These are phyloP conservation scores for Aspergillus udagawae DNA, from an alignment of 2,329 filamentous ascomycete genomes.

Conservation along the genomic window DNA sequence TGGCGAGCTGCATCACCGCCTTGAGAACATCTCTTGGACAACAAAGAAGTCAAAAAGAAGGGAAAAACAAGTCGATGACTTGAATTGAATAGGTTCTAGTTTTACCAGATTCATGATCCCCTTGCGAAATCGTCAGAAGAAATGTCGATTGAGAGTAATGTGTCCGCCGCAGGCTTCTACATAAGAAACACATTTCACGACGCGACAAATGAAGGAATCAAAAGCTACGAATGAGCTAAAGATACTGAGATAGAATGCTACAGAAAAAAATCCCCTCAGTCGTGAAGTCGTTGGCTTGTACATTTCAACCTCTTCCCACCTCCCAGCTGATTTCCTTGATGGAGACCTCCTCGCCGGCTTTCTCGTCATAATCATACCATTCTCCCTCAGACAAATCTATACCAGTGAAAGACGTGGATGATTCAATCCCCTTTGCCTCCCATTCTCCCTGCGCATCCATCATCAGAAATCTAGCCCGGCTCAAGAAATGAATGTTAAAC, in stretches of 20 bases:
- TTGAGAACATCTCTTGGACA: conserved; percentile 5
- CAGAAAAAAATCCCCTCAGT: not conserved
- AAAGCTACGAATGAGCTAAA: not conserved
- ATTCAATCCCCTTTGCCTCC: conserved; percentile 77
- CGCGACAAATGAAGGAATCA: too few relatives aligned
- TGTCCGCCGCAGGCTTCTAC: not conserved
- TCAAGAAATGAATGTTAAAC: conserved; percentile 15
- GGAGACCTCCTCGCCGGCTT: conserved; percentile 84
- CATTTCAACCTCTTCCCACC: conserved; percentile 64
- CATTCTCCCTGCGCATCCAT: conserved; percentile 67
- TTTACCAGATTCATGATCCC: not conserved
- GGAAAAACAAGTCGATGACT: not conserved
- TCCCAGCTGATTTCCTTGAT: conserved; percentile 88
- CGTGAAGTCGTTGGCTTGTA: not conserved
- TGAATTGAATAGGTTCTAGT: not conserved
- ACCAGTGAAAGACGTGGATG: conserved; percentile 71
- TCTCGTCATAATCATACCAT: conserved; percentile 98
- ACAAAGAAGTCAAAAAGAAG: not conserved
- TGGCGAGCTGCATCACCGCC: conserved; percentile 19
- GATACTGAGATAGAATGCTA: conserved; percentile 5
- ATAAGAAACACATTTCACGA: not conserved
- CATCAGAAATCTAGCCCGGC: conserved; percentile 3
- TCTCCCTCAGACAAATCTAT: conserved; percentile 87
- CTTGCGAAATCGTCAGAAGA: not conserved
- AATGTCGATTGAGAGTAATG: not conserved